Conservation (phyloP, 2,329 filamentous ascomycete species). For the Venturia asperata region DNA sequence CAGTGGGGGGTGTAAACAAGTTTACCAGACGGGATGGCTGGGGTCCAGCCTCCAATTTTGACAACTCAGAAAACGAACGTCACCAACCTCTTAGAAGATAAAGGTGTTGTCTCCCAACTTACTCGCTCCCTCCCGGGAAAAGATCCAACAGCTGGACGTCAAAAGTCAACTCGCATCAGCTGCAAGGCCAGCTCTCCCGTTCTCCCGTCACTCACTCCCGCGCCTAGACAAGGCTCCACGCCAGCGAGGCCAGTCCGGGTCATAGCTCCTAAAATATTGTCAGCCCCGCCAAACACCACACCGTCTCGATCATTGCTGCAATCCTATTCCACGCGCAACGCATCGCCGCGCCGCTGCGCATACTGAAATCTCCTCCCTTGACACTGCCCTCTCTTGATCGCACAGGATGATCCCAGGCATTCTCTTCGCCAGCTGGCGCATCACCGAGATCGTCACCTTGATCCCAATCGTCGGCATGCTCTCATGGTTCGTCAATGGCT, state of each 20-base stretch:
- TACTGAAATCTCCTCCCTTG: background rate
- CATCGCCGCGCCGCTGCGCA: background rate
- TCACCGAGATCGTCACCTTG: constrained; percentile 55
- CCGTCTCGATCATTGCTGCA: background rate
- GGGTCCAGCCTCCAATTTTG: constrained; percentile 1
- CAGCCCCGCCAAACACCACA: background rate
- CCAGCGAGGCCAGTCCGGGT: background rate
- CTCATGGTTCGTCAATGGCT: constrained; percentile 56
- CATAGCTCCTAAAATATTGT: background rate
- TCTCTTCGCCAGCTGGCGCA: constrained; percentile 55
- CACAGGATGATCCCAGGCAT: constrained; percentile 43
- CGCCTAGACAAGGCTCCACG: background rate
- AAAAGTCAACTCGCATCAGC: background rate
- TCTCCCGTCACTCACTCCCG: background rate
- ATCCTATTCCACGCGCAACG: background rate
- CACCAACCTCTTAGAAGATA: background rate
- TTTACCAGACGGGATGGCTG: background rate
- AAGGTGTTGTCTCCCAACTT: background rate
- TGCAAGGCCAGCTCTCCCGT: background rate
- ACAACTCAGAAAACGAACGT: constrained; percentile 6
- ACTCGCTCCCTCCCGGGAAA: background rate
- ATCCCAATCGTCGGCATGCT: constrained; percentile 59
- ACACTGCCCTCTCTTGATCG: background rate
- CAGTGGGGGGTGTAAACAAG: background rate
- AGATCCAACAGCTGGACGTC: background rate